Conservation (phyloP, 1,284 basidiomycete species). For the Malassezia globosa region DNA sequence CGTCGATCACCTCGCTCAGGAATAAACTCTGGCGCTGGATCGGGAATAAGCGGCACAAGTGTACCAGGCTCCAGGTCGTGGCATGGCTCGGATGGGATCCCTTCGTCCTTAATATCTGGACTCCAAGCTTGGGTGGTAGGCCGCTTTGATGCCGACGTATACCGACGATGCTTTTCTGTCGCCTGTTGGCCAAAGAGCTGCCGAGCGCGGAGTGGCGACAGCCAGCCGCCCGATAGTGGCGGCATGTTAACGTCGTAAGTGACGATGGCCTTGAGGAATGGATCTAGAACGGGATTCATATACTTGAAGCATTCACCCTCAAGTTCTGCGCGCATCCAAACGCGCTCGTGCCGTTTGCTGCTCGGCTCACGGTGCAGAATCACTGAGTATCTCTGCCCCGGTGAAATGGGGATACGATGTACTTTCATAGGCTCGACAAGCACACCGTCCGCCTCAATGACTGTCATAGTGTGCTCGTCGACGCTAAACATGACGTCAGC, state of each 20-base stretch:
- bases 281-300: constrained; percentile 47
- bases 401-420: constrained; percentile 48
- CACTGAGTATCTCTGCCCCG: constrained; percentile 52
- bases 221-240: not conserved
- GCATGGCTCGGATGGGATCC: constrained; percentile 13
- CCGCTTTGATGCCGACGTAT: constrained; percentile 24
- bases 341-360: not conserved
- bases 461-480: constrained; percentile 50
- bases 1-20: constrained; percentile 8
- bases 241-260: constrained; percentile 31
- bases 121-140: constrained; percentile 48
- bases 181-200: not conserved
- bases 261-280: constrained; percentile 45
- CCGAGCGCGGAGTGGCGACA: constrained; percentile 2
- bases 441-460: constrained; percentile 52
- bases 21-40: constrained; percentile 8
- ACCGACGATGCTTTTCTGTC: too few relatives aligned
- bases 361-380: constrained; percentile 48
- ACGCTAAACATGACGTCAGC: constrained; percentile 47
- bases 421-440: constrained; percentile 49
- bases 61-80: constrained; percentile 17
- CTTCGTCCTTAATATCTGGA: constrained; percentile 19
- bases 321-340: constrained; percentile 31
- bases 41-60: constrained; percentile 13
- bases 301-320: constrained; percentile 49